phyloP scores from a whole-genome alignment of 768 basidiomycete genomes.

The Sporobolomyces pararoseus region DNA sequence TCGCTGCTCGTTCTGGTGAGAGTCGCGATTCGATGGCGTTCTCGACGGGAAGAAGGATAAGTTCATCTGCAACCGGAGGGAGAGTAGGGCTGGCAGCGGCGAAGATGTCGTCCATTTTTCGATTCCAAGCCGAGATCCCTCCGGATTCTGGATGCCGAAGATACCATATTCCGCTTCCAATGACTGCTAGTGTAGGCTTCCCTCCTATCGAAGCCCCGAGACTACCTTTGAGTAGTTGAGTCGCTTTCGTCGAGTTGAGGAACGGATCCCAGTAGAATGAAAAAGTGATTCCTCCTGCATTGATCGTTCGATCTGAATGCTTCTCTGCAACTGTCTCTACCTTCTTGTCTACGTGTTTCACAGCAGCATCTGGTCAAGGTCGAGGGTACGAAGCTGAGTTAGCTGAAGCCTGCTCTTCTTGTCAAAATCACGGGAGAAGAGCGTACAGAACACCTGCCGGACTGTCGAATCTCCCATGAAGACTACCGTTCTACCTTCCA shows the following conservation, averaged over 20 bases:
- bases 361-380: slow-evolving; percentile 39
- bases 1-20: slow-evolving; percentile 60
- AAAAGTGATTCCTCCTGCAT: slow-evolving; percentile 56
- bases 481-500: slow-evolving; percentile 60
- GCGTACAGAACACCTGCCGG: slow-evolving; percentile 65
- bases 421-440: slow-evolving; percentile 48
- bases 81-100: slow-evolving; percentile 46
- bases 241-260: slow-evolving; percentile 64
- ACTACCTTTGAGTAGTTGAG: slow-evolving; percentile 52
- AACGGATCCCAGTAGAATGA: slow-evolving; percentile 82
- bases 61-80: slow-evolving; percentile 60
- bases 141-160: slow-evolving; percentile 70
- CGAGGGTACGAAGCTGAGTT: not conserved
- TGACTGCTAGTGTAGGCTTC: slow-evolving; percentile 64
- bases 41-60: slow-evolving; percentile 75
- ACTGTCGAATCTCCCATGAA: slow-evolving; percentile 85
- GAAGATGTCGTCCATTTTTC: slow-evolving; percentile 66
- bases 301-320: slow-evolving; percentile 63
- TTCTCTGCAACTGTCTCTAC: slow-evolving; percentile 57
- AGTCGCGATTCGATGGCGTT: slow-evolving; percentile 66
- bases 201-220: slow-evolving; percentile 33
- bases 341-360: slow-evolving; percentile 57
- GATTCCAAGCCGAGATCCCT: slow-evolving; percentile 73
- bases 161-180: slow-evolving; percentile 88
- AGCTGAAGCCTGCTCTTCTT: slow-evolving; percentile 63